These are phyloP conservation scores for Luvunga scandens DNA, from an alignment of 345 rosid species.

Conservation along the genomic window DNA sequence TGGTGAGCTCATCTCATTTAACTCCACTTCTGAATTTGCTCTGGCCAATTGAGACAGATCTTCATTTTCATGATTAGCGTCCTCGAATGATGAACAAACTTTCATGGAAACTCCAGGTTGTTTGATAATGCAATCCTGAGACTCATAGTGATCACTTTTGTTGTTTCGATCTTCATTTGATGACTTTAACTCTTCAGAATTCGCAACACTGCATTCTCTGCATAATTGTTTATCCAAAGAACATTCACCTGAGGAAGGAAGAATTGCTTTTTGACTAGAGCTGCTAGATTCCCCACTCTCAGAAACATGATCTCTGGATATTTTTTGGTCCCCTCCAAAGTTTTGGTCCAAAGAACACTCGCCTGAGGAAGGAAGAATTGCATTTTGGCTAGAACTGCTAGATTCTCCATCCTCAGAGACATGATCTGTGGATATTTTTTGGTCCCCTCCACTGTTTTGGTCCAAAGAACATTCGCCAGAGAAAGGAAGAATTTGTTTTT, in stretches of 20 bases:
- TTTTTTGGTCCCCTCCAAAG: constrained; percentile 14
- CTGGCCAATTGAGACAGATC: constrained; percentile 18
- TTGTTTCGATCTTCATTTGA: constrained; percentile 21
- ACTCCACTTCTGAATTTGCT: constrained; percentile 19
- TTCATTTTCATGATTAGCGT: constrained; percentile 20
- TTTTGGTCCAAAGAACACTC: constrained; percentile 25
- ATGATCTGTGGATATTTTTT: constrained; percentile 16
- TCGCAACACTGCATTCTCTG: constrained; percentile 20
- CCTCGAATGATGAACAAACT: constrained; percentile 16
- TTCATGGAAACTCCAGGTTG: constrained; percentile 18
- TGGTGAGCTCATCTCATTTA: constrained; percentile 17
- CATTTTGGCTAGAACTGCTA: constrained; percentile 25
- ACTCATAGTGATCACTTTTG: constrained; percentile 20
- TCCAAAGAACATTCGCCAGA: constrained; percentile 24
- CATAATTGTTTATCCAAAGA: constrained; percentile 14
- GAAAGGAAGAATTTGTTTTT: constrained; percentile 21
- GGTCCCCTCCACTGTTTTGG: constrained; percentile 18
- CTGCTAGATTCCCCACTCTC: constrained; percentile 18
- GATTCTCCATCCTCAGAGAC: constrained; percentile 9
- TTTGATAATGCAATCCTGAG: constrained; percentile 9
- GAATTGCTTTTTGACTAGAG: constrained; percentile 21
- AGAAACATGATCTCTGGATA: constrained; percentile 17
- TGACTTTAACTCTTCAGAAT: constrained; percentile 20
- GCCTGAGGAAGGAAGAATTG: constrained; percentile 19
- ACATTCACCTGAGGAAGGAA: constrained; percentile 26